Base-by-base conservation (phyloP, 306 rosid species). In the Pterocarpus macrocarpus region DNA sequence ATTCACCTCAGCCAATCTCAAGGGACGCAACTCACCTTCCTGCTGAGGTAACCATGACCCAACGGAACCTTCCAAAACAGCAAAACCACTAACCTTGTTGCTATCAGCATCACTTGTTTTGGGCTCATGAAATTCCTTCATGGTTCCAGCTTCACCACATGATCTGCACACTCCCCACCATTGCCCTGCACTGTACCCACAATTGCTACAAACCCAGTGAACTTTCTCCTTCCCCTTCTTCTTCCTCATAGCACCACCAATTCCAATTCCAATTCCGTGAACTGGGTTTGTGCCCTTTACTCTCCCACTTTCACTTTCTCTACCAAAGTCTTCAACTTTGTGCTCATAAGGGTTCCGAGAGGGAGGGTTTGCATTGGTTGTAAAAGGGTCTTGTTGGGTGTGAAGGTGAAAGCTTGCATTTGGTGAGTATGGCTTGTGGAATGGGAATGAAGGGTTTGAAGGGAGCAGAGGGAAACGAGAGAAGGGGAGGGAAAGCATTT, bases 81-180 rank as follows among this genome's bases (percentile, higher is more conserved):
- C 68, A 82, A 83, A 78, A 43, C 92, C 92, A 64, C 78, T 74
- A 13, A 73, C 82, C 59, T 55, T 55, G 61, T 73, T 76, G 39
- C 17, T 3, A 30, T 67, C 81, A 36, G 14, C 45, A 39, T 66
- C 89, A 53, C 75, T 75, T 10, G 75, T 53, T 55, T 69, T 76
- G 0, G 66, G 73, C 28, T 86, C 97, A 7, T 81, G 82, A 72
- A 89, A 90, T 83, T 80, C 86, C 79, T 72, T 83, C 90, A 95
- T 70, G 2, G 93, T 88, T 4, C 90, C 90, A 38, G 82, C 62
- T 9, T 55, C 58, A 12, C 41, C 39, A 67, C 99, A 95, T 4
- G 89, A 81, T 34, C 90, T 76, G 68, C 99, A 95, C 66, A 71
- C 73, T 2, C 97, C 99, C 97, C 94, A 89, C 99, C 99, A 95